Base-by-base conservation (phyloP, 352 stramenopile species). In the Phytophthora pluvialis region DNA sequence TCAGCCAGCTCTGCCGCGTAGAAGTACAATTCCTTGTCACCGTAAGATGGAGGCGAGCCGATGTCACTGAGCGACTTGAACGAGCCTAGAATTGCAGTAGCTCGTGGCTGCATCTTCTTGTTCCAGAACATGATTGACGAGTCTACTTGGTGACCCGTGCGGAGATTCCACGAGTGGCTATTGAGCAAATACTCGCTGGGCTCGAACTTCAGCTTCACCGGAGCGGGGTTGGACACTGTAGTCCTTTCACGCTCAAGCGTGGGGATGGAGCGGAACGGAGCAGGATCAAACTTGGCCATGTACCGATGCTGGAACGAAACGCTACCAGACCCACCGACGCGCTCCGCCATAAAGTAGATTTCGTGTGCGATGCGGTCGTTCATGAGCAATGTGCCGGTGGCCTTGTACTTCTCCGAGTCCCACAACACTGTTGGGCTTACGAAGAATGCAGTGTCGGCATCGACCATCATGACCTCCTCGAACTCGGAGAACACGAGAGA, bases 11-110 rank as follows among this genome's bases (percentile, higher is more conserved):
- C 77, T 26, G 72, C 74, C 7, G 80, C 80, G 26, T 81, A 58
- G 67, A 86, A 86, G 28, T 83, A 85, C 2, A 84, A 50, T 39
- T 89, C 73, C 46, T 86, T 89, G 38, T 85, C 78, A 9, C 75
- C 68, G 51, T 85, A 83, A 0, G 75, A 77, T 3, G 74, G 77
- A 25, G 74, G 73, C 0, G 57, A 64, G 8, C 33, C 40, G 9
- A 73, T 33, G 5, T 68, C 45, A 25, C 32, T 62, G 2, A 74
- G 53, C 4, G 73, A 50, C 16, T 83, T 63, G 46, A 84, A 82
- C 4, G 71, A 82, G 0, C 45, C 73, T 15, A 89, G 50, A 18
- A 85, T 78, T 10, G 75, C 70, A 3, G 80, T 89, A 15, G 80
- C 77, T 9, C 71, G 68, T 2, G 57, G 70, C 48, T 89, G 75